These are phyloP conservation scores for Linnemannia elongata DNA, from an alignment of 192 early-diverging fungal genomes.

Conservation along the genomic window DNA sequence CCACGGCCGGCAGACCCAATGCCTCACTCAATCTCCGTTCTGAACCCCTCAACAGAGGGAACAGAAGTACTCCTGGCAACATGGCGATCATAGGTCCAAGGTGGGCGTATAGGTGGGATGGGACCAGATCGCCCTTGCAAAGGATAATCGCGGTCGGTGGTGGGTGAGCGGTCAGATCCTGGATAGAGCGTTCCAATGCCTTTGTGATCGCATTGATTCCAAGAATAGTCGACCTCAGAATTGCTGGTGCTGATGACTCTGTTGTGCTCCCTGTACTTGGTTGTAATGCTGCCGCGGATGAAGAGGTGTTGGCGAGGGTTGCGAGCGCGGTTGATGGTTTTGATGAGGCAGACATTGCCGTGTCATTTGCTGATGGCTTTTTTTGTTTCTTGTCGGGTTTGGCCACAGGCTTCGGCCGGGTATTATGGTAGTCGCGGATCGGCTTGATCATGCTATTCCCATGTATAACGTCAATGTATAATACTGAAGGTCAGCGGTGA, in stretches of 20 bases:
- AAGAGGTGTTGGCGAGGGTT: not conserved
- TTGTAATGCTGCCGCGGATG: not conserved
- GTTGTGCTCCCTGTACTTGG: not conserved
- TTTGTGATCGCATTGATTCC: conserved; percentile 53
- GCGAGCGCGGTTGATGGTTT: conserved; percentile 11
- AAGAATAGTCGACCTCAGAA: conserved; percentile 11
- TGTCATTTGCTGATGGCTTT: not conserved
- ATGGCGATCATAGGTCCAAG: conserved; percentile 44
- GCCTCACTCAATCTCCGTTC: conserved; percentile 29
- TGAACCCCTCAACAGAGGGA: conserved; percentile 33
- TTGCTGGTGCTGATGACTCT: conserved; percentile 11
- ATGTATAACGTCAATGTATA: not conserved
- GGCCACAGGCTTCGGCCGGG: not conserved
- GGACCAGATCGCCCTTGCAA: conserved; percentile 41
- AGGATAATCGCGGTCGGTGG: conserved; percentile 41
- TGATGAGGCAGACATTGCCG: not conserved
- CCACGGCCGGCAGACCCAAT: conserved; percentile 37
- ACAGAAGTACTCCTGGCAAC: conserved; percentile 30
- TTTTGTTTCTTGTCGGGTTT: conserved; percentile 11
- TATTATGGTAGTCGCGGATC: conserved; percentile 20
- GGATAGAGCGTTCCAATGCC: conserved; percentile 37
- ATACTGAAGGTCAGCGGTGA: not conserved
- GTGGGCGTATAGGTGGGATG: conserved; percentile 40
- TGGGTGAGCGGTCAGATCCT: conserved; percentile 10
- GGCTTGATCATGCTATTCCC: conserved; percentile 28